Evolutionary conservation across 129 eudicot genomes (phyloP), one percentile per base, ranked within the genome.

Genomic region (Flaveria trinervia): DNA sequence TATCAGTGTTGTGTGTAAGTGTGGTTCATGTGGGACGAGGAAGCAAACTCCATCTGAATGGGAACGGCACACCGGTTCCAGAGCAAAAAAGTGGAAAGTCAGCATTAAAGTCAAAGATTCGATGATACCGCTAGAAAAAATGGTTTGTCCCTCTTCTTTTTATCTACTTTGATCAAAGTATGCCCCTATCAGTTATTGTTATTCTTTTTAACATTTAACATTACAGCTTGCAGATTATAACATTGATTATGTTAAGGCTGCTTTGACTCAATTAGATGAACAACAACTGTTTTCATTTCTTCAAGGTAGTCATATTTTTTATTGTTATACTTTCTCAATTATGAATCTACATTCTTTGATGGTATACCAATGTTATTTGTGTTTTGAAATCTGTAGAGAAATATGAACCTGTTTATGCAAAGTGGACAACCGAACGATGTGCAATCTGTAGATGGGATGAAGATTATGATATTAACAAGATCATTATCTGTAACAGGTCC

Each of bases 41-140:
- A 95, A 94, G 81, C 96, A 60, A 75, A 82, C 85, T 39, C 92
- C 82, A 16, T 80, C 90, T 86, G 94, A 91, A 82, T 95, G 99
- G 99, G 99, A 95, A 81, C 86, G 88, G 0, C 99, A 95, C 84
- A 86, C 97, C n/a, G 99, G 99, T 80, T 91, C 90, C 15, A 86
- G 89, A 84, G 97, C 97, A 4, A 91, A 92, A 78, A 95, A 95
- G 79, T 95, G 99, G 99, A 95, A 92, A 76, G 80, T 73, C 73
- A 91, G 97, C 83, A 83, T 95, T 23, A 95, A 88, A 89, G 90
- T 92, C 83, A 91, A 89, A 82, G 90, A 83, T 36, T 75, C 92
- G 51, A 84, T 71, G 83, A 8, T 82, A 79, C 64, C 96, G 2
- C 89, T 95, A 57, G 89, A 86, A 75, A 80, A 84, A 85, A 73